A percentile compares a stretch with the other conserved stretches of the same genome.
phyloP scores from a whole-genome alignment of 1,139 yeast species.

The Barnettozyma hawaiiensis region DNA sequence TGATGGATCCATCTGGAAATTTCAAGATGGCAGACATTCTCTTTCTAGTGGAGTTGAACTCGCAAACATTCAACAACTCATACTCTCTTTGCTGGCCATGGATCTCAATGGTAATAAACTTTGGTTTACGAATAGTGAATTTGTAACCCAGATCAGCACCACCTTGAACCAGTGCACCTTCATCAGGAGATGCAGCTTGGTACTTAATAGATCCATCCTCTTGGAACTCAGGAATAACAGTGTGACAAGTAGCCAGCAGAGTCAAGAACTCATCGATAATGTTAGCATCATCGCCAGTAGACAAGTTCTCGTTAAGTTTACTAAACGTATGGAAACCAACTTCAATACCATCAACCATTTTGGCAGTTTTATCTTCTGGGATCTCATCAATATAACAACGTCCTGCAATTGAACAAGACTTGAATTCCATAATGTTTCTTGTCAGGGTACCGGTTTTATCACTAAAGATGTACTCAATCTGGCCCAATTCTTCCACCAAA shows the following conservation, averaged over 20 bases:
- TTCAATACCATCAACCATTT: slow-evolving; percentile 71
- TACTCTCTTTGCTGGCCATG: slow-evolving; percentile 42
- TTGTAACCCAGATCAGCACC: slow-evolving; percentile 86
- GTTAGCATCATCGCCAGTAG: slow-evolving; percentile 46
- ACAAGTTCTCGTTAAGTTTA: slow-evolving; percentile 50
- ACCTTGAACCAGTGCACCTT: slow-evolving; percentile 97
- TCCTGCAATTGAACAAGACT: slow-evolving; percentile 92
- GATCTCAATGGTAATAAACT: slow-evolving; percentile 62
- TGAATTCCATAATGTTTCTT: slow-evolving; percentile 92
- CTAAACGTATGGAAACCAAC: slow-evolving; percentile 74
- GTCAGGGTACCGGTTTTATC: slow-evolving; percentile 97
- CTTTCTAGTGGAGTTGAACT: slow-evolving; percentile 94
- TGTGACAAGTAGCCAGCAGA: slow-evolving; percentile 87
- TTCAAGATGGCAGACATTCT: slow-evolving; percentile 95
- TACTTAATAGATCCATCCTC: slow-evolving; percentile 66
- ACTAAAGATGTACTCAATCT: slow-evolving; percentile 89
- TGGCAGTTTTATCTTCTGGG: slow-evolving; percentile 84
- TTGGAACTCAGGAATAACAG: slow-evolving; percentile 87
- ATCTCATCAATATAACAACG: slow-evolving; percentile 80
- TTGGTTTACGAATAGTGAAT: slow-evolving; percentile 82
- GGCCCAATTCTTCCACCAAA: slow-evolving; percentile 93
- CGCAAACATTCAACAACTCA: slow-evolving; percentile 85
- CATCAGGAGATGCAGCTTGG: slow-evolving; percentile 99
- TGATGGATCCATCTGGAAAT: slow-evolving; percentile 88
- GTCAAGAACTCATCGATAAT: slow-evolving; percentile 80